phyloP scores from a whole-genome alignment of 768 basidiomycete species.

The Mycena sanguinolenta region DNA sequence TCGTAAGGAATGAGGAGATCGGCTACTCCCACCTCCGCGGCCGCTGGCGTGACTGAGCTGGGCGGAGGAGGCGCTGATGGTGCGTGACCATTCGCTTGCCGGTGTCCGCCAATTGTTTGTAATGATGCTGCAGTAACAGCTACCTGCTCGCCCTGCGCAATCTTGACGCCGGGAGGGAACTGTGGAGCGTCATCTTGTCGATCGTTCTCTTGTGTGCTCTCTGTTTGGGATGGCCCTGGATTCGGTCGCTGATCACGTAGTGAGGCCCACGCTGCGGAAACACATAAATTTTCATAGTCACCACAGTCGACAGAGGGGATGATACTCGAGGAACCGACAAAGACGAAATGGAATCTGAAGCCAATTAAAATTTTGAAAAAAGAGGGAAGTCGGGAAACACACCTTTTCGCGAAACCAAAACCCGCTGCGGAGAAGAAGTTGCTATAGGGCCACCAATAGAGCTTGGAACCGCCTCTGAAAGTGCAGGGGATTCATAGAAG shows the following conservation, averaged over 20 bases:
- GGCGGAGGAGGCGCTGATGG: slow-evolving; percentile 49
- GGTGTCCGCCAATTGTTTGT: slow-evolving; percentile 55
- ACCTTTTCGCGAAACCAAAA: slow-evolving; percentile 60
- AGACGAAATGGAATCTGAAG: slow-evolving; percentile 59
- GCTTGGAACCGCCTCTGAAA: slow-evolving; percentile 73
- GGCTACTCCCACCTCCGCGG: slow-evolving; percentile 69
- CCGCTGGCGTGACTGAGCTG: slow-evolving; percentile 70
- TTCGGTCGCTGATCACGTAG: slow-evolving; percentile 8
- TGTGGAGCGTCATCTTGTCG: slow-evolving; percentile 49
- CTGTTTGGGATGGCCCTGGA: slow-evolving; percentile 3
- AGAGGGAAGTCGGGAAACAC: slow-evolving; percentile 16
- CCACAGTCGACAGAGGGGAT: slow-evolving; percentile 56
- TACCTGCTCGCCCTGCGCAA: slow-evolving; percentile 59
- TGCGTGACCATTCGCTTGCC: slow-evolving; percentile 53
- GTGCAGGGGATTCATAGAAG: slow-evolving; percentile 79
- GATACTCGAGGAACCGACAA: slow-evolving; percentile 52
- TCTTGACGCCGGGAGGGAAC: slow-evolving; percentile 80
- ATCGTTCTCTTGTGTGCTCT: neutral
- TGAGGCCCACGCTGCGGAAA: neutral
- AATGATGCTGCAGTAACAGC: slow-evolving; percentile 36
- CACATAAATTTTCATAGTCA: slow-evolving; percentile 42
- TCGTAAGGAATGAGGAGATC: slow-evolving; percentile 98
- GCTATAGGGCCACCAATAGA: slow-evolving; percentile 59
- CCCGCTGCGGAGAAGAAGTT: slow-evolving; percentile 72
- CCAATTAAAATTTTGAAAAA: slow-evolving; percentile 4